A percentile compares a stretch with the other conserved stretches of the same genome.
These are phyloP conservation scores for Mortierella sp. DNA, from an alignment of 371 early-diverging fungal species.

Conservation along the genomic window DNA sequence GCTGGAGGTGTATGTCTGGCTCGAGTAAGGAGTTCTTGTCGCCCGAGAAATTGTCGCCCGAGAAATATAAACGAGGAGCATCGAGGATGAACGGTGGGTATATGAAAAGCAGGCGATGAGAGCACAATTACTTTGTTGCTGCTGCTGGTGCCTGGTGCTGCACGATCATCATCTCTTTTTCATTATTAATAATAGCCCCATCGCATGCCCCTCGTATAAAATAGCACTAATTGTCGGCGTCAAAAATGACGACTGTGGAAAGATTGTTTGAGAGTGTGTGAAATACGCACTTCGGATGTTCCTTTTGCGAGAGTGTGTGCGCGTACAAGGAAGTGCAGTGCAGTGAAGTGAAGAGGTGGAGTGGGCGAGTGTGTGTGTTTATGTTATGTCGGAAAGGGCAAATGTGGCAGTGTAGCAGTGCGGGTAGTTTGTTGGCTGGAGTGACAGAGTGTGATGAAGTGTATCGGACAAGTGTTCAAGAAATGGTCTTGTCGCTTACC, in stretches of 20 bases:
- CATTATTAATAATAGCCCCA: not conserved
- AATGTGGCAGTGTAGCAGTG: not conserved
- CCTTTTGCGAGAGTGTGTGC: not conserved
- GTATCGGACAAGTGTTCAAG: not conserved
- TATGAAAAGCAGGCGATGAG: not conserved
- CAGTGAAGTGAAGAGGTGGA: not conserved
- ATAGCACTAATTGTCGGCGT: not conserved
- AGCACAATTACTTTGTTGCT: not conserved
- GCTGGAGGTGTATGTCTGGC: not conserved
- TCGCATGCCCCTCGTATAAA: not conserved
- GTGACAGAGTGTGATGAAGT: not conserved
- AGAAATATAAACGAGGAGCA: not conserved
- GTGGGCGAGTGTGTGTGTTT: not conserved
- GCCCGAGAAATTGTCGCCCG: not conserved
- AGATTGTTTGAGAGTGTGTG: not conserved
- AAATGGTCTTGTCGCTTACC: not conserved
- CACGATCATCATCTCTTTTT: not conserved
- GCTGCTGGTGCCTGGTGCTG: not conserved
- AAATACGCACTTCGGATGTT: not conserved
- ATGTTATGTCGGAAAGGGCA: not conserved
- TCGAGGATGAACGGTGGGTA: not conserved
- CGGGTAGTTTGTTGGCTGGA: not conserved
- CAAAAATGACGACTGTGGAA: slow-evolving; percentile 1
- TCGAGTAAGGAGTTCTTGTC: not conserved
- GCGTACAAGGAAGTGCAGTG: not conserved